Conservation (phyloP, 192 early-diverging fungal species). For the Gigaspora rosea region DNA sequence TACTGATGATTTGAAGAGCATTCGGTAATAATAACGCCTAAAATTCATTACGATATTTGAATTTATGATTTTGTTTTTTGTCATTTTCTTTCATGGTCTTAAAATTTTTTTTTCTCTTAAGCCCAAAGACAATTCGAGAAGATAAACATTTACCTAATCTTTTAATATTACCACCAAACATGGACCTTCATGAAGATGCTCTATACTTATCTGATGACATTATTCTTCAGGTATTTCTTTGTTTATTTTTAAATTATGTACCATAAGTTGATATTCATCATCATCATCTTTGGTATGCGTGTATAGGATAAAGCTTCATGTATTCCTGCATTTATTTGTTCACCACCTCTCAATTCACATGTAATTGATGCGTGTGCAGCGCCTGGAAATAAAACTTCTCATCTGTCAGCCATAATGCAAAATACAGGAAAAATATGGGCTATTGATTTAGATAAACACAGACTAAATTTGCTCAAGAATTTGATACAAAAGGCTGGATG, state of each 20-base stretch:
- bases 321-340: constrained; percentile 86
- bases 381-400: constrained; percentile 97
- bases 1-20: constrained; percentile 23
- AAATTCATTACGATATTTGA: background rate
- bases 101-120: constrained; percentile 33
- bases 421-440: constrained; percentile 88
- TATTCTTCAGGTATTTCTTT: constrained; percentile 71
- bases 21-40: constrained; percentile 29
- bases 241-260: background rate
- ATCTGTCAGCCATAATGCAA: constrained; percentile 85
- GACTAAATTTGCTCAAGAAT: constrained; percentile 72
- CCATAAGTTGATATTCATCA: background rate
- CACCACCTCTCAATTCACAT: constrained; percentile 55
- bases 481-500: constrained; percentile 81
- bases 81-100: constrained; percentile 26
- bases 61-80: background rate
- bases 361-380: constrained; percentile 96
- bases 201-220: constrained; percentile 74
- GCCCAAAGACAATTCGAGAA: constrained; percentile 46
- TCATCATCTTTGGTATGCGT: background rate
- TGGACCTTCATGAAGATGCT: constrained; percentile 86
- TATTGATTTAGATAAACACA: constrained; percentile 80
- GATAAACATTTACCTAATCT: constrained; percentile 84
- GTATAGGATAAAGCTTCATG: constrained; percentile 88
- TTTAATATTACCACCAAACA: constrained; percentile 81